Evolutionary conservation across 2,329 filamentous ascomycete genomes (phyloP).

Genomic region (Metarhizium brunneum): DNA sequence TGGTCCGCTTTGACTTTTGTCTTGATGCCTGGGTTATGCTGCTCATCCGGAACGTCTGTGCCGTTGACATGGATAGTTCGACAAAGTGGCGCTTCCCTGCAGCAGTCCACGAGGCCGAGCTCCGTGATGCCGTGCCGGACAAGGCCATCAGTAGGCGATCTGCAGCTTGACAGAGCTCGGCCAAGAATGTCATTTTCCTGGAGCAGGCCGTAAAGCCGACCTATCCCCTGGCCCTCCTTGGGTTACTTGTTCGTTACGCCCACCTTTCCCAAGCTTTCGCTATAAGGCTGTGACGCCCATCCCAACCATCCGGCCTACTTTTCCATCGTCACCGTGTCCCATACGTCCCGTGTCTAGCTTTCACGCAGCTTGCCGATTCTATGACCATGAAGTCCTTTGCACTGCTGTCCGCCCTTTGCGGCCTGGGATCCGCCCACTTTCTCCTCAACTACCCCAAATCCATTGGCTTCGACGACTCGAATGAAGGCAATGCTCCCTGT

Average conservation of each 20-base stretch:
- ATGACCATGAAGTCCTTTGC: slow-evolving; percentile 18
- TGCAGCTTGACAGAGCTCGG: not conserved
- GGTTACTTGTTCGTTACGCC: not conserved
- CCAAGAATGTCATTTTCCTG: not conserved
- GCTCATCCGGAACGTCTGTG: not conserved
- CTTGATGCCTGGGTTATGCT: not conserved
- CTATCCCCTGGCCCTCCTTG: not conserved
- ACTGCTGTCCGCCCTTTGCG: slow-evolving; percentile 27
- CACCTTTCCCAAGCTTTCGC: slow-evolving; percentile 3
- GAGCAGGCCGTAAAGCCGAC: not conserved
- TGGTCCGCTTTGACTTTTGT: not conserved
- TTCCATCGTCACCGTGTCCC: not conserved
- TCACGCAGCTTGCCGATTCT: not conserved
- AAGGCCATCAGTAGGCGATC: not conserved
- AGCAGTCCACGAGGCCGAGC: not conserved
- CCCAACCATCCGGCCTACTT: not conserved
- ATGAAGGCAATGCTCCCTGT: slow-evolving; percentile 38
- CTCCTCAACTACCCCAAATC: slow-evolving; percentile 36
- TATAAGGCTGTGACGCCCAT: not conserved
- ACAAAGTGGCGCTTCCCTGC: not conserved
- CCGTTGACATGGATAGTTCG: not conserved
- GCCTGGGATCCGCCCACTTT: slow-evolving; percentile 43
- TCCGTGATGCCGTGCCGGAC: not conserved
- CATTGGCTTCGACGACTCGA: slow-evolving; percentile 39
- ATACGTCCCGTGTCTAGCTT: no score